Evolutionary conservation across 148 eudicot species (phyloP).

Genomic region (Amaranthus hypochondriacus): DNA sequence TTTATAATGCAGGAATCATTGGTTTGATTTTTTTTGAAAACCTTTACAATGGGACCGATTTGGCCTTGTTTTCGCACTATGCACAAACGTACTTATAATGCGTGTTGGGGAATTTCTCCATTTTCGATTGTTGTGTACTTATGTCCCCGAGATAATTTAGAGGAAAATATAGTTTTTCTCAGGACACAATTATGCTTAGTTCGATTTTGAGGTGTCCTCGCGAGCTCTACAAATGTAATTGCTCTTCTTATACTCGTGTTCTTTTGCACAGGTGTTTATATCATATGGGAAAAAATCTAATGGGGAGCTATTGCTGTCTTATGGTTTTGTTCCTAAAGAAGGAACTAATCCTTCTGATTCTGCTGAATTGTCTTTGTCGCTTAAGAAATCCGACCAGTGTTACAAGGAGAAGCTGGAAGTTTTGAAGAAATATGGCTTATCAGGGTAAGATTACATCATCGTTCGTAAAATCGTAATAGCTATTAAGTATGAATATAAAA

Average conservation of each 20-base stretch:
- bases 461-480: background rate
- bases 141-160: background rate
- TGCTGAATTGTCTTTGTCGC: slow-evolving; percentile 62
- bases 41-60: too few relatives aligned
- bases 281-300: slow-evolving; percentile 97
- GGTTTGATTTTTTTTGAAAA: too few relatives aligned
- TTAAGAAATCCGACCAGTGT: slow-evolving; percentile 71
- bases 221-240: too few relatives aligned
- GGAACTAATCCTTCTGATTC: slow-evolving; percentile 94
- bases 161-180: background rate
- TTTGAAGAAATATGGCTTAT: slow-evolving; percentile 71
- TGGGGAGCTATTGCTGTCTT: slow-evolving; percentile 89
- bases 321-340: slow-evolving; percentile 96
- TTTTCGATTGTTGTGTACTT: background rate
- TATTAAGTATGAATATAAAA: background rate
- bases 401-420: slow-evolving; percentile 76
- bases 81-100: too few relatives aligned
- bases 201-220: background rate
- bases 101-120: too few relatives aligned
- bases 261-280: slow-evolving; percentile 67
- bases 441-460: slow-evolving; percentile 50
- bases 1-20: too few relatives aligned
- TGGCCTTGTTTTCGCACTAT: too few relatives aligned
- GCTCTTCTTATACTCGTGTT: background rate
- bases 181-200: background rate